A percentile compares a stretch with the other conserved stretches of the same genome.
phyloP scores from a whole-genome alignment of 192 early-diverging fungal genomes.

The Geosiphon pyriformis region DNA sequence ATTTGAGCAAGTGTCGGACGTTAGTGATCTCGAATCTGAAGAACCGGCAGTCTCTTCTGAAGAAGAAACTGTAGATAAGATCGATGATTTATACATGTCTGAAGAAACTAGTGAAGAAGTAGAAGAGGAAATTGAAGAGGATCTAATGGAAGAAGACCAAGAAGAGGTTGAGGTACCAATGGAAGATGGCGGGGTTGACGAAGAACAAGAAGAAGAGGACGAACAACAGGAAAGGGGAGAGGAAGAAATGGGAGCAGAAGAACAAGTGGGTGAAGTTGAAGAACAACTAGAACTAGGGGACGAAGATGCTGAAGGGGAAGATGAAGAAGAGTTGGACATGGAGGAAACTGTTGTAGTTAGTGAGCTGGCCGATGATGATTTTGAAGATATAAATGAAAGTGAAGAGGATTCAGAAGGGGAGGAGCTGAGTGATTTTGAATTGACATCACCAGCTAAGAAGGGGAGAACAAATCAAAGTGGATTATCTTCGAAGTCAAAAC shows the following conservation, averaged over 20 bases:
- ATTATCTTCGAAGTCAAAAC: background rate
- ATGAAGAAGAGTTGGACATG: constrained; percentile 24
- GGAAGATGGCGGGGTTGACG: constrained; percentile 18
- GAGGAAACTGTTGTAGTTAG: no score
- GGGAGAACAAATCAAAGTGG: background rate
- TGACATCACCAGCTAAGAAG: constrained; percentile 4
- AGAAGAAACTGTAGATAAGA: background rate
- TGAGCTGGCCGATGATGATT: constrained; percentile 34
- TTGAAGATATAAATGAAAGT: no score
- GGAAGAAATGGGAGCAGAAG: constrained; percentile 22
- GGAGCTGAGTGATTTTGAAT: constrained; percentile 17
- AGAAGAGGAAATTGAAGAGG: constrained; percentile 22
- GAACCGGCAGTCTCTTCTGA: background rate
- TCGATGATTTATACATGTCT: background rate
- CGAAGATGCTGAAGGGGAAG: constrained; percentile 21
- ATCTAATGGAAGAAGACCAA: constrained; percentile 29
- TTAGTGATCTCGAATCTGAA: constrained; percentile 10
- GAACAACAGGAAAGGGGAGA: constrained; percentile 31
- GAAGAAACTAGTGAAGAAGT: constrained; percentile 24
- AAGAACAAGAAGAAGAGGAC: constrained; percentile 14
- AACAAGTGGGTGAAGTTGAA: constrained; percentile 25
- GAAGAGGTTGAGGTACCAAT: constrained; percentile 25
- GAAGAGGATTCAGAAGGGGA: constrained; percentile 30
- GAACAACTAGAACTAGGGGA: constrained; percentile 23
- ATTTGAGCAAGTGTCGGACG: background rate